Percentiles rank a stretch among this genome's conserved stretches.
phyloP scores from a whole-genome alignment of 2,329 filamentous ascomycete species.

The Hymenoscyphus infarciens region DNA sequence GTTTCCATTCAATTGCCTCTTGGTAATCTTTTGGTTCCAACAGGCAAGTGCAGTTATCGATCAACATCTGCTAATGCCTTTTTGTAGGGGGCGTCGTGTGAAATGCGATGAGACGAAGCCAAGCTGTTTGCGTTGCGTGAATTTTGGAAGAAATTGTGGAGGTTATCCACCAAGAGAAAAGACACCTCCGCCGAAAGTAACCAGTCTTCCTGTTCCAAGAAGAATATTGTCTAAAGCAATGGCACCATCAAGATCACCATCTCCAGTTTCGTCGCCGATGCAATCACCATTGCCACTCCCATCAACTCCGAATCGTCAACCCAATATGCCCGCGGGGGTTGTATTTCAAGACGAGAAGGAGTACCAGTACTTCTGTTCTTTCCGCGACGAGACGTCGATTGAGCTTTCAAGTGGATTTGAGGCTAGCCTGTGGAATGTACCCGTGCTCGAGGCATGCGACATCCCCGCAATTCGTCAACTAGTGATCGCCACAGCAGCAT shows the following conservation, averaged over 20 bases:
- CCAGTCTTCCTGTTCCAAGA: conserved; percentile 12
- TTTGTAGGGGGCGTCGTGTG: conserved; percentile 16
- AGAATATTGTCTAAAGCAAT: conserved; percentile 16
- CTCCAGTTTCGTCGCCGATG: conserved; percentile 10
- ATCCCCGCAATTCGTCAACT: conserved; percentile 21
- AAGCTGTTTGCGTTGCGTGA: conserved; percentile 23
- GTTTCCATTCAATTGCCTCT: not conserved
- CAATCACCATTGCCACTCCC: conserved; percentile 7
- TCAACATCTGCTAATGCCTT: not conserved
- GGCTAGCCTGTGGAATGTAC: conserved; percentile 19
- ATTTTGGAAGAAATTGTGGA: conserved; percentile 27
- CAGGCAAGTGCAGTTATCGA: not conserved
- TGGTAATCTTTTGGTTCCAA: not conserved
- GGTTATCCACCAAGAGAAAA: conserved; percentile 21
- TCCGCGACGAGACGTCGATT: conserved; percentile 22
- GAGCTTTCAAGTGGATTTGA: conserved; percentile 22
- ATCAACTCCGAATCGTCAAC: not conserved
- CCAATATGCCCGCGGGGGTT: conserved; percentile 10
- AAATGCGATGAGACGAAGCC: conserved; percentile 28
- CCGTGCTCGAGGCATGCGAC: conserved; percentile 24
- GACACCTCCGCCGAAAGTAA: conserved; percentile 10
- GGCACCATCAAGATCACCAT: conserved; percentile 10
- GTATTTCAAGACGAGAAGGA: conserved; percentile 22
- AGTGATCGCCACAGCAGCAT: conserved; percentile 20
- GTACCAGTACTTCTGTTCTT: conserved; percentile 25